Conservation (phyloP, 2,329 filamentous ascomycete species). For the Blastomyces parvus region DNA sequence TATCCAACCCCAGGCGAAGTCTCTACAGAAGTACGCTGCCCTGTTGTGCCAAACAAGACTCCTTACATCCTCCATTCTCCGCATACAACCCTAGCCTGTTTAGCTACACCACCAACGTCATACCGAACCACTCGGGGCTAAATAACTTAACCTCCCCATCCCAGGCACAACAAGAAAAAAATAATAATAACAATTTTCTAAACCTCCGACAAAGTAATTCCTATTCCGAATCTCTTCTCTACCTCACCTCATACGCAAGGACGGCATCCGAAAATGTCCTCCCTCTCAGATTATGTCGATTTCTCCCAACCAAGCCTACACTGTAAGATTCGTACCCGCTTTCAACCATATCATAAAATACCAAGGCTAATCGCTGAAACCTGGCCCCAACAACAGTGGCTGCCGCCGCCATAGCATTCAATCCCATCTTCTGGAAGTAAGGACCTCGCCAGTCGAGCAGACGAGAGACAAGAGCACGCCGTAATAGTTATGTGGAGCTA, state of each 20-base stretch:
- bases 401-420: conserved; percentile 75
- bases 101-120: not conserved
- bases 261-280: conserved; percentile 23
- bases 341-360: not conserved
- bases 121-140: not conserved
- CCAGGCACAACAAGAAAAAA: conserved; percentile 1
- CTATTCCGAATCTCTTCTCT: conserved; percentile 1
- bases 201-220: not conserved
- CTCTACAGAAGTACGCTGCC: not conserved
- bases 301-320: conserved; percentile 57
- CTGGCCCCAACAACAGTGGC: conserved; percentile 51
- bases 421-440: conserved; percentile 99
- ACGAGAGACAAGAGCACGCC: not conserved
- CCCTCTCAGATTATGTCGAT: conserved; percentile 44
- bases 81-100: not conserved
- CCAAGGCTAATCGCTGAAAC: conserved; percentile 3
- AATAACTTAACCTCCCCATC: not conserved
- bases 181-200: not conserved
- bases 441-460: conserved; percentile 29
- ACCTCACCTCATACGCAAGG: not conserved
- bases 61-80: not conserved
- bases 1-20: not conserved
- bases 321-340: conserved; percentile 40
- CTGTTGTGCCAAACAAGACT: not conserved
- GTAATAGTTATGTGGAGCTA: not conserved